Evolutionary conservation across 805 yeast species (phyloP).

Genomic region (Candida silvicultrix): DNA sequence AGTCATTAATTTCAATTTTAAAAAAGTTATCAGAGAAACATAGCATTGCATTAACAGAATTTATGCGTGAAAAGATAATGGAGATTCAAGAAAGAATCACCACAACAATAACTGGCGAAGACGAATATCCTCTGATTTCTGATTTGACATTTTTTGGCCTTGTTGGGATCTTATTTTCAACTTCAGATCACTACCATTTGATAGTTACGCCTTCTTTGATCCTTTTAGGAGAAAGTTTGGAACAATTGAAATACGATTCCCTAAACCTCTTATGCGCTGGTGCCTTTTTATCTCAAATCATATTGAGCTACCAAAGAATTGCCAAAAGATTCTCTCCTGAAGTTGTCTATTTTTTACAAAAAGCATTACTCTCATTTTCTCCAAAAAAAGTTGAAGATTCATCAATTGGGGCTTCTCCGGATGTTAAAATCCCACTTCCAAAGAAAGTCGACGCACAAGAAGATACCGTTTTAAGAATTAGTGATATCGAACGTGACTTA

Average conservation of each 20-base stretch:
- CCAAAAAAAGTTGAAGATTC: conserved; percentile 21
- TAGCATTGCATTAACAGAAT: conserved; percentile 55
- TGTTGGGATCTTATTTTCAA: conserved; percentile 77
- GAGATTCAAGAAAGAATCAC: conserved; percentile 49
- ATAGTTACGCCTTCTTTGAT: conserved; percentile 81
- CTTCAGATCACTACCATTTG: conserved; percentile 93
- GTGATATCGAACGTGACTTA: conserved; percentile 23
- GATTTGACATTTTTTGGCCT: conserved; percentile 66
- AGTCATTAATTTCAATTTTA: conserved; percentile 38
- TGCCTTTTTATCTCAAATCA: conserved; percentile 55
- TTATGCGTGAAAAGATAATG: conserved; percentile 49
- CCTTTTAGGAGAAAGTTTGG: conserved; percentile 64
- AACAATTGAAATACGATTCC: conserved; percentile 37
- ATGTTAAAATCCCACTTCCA: conserved; percentile 20
- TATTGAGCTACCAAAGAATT: conserved; percentile 67
- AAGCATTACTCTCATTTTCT: conserved; percentile 40
- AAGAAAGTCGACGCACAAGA: conserved; percentile 1
- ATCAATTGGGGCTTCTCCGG: conserved; percentile 8
- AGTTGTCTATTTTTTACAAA: conserved; percentile 50
- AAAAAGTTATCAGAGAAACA: conserved; percentile 59
- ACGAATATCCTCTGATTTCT: conserved; percentile 32
- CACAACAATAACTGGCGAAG: conserved; percentile 20
- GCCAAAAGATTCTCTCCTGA: conserved; percentile 86
- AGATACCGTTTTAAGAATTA: conserved; percentile 9
- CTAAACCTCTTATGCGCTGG: conserved; percentile 49